Conservation (phyloP, 768 basidiomycete genomes). For the Kwoniella europaea region DNA sequence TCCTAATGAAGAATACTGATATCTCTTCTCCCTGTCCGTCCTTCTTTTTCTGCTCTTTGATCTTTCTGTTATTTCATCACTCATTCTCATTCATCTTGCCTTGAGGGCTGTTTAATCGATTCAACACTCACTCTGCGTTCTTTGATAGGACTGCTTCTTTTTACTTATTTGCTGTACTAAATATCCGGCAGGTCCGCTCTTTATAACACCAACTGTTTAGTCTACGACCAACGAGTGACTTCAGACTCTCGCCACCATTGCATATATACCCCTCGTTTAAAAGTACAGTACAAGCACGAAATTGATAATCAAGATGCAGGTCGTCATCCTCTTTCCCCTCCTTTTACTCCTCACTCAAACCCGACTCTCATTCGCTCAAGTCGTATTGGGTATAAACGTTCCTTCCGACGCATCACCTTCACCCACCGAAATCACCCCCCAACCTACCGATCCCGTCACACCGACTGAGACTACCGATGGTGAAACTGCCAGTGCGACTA, state of each 20-base stretch:
- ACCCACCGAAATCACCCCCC: not conserved
- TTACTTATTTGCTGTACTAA: not conserved
- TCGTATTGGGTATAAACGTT: not conserved
- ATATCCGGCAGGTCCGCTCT: constrained; percentile 1
- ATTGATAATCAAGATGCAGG: not conserved
- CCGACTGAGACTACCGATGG: not conserved
- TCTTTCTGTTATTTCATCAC: not conserved
- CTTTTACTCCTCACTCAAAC: not conserved
- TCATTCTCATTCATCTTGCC: not conserved
- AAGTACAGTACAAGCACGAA: too few species aligned
- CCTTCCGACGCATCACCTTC: not conserved
- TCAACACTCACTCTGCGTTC: not conserved
- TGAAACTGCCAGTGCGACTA: constrained; percentile 2
- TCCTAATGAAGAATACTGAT: not conserved
- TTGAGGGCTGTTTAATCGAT: not conserved
- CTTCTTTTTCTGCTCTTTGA: not conserved
- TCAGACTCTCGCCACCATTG: too few species aligned
- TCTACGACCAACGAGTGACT: too few species aligned
- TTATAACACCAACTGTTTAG: not conserved
- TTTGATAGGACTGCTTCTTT: not conserved
- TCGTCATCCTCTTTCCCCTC: not conserved
- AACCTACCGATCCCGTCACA: not conserved
- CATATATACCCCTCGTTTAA: too few species aligned
- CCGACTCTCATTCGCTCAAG: not conserved
- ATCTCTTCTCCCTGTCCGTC: not conserved